Evolutionary conservation across 331 rosid species (phyloP).

Genomic region (Dryas integrifolia): DNA sequence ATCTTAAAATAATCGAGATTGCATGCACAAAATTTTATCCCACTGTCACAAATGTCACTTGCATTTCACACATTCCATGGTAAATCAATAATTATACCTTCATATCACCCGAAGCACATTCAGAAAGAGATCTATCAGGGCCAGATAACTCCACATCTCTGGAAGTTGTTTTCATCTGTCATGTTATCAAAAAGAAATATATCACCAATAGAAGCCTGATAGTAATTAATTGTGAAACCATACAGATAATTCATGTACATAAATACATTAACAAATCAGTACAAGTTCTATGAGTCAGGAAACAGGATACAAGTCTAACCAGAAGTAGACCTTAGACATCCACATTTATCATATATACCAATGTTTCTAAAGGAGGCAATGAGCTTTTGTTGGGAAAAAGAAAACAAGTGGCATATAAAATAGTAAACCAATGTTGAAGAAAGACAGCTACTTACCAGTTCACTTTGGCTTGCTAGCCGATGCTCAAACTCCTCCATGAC

Average conservation of each 20-base stretch:
- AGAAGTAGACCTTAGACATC: neutral
- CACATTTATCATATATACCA: neutral
- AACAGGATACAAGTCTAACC: neutral
- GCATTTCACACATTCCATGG: conserved; percentile 2
- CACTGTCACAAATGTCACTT: neutral
- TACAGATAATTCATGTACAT: neutral
- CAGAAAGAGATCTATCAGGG: conserved; percentile 36
- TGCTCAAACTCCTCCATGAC: conserved; percentile 74
- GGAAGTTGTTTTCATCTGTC: conserved; percentile 49
- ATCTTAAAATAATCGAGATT: conserved; percentile 1
- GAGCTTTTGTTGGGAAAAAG: neutral
- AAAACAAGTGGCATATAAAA: neutral
- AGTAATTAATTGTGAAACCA: neutral
- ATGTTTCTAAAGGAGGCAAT: neutral
- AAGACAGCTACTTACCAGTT: conserved; percentile 39
- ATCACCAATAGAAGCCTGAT: neutral
- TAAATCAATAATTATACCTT: conserved; percentile 41
- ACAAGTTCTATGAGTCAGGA: neutral
- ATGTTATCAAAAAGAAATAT: conserved; percentile 13
- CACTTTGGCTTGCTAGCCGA: conserved; percentile 47
- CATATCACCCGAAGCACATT: conserved; percentile 38
- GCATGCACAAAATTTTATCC: neutral
- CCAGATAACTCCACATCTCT: conserved; percentile 35
- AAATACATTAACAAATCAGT: neutral
- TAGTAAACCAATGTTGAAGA: neutral